phyloP scores from a whole-genome alignment of 2,329 filamentous ascomycete species.

The Ophiostoma quercus region DNA sequence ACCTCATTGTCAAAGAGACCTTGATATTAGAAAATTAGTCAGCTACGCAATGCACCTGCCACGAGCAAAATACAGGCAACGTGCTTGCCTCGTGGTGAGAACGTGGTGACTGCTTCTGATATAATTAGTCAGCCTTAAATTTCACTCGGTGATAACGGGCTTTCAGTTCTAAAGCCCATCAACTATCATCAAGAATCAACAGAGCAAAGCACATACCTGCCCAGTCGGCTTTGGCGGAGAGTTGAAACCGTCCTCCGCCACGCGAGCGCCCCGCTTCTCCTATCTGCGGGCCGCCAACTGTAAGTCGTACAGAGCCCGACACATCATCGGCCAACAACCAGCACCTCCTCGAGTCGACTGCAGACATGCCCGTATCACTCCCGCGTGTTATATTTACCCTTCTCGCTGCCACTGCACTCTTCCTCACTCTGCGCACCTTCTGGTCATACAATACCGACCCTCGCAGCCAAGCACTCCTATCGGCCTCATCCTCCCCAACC shows the following conservation, averaged over 20 bases:
- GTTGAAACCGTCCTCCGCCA: background rate
- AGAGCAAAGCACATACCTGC: background rate
- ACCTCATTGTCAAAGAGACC: background rate
- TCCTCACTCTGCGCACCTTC: background rate
- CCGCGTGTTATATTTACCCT: background rate
- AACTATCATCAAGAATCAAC: background rate
- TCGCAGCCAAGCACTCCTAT: background rate
- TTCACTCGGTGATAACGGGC: background rate
- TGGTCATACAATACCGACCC: background rate
- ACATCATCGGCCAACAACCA: background rate
- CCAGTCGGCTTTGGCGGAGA: background rate
- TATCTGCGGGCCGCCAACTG: background rate
- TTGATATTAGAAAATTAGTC: background rate
- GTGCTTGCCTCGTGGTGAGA: background rate
- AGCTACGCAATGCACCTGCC: background rate
- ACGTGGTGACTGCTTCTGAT: background rate
- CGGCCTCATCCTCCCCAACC: background rate
- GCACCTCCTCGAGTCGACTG: background rate
- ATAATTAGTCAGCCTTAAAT: background rate
- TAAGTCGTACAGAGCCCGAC: background rate
- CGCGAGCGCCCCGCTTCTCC: background rate
- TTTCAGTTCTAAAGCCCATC: background rate
- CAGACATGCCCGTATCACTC: background rate
- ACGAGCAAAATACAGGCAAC: background rate
- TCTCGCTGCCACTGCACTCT: background rate